Evolutionary conservation across 176 grass and related monocot species (phyloP), one percentile per base, ranked within the genome.

Genomic region (Triticum turgidum): DNA sequence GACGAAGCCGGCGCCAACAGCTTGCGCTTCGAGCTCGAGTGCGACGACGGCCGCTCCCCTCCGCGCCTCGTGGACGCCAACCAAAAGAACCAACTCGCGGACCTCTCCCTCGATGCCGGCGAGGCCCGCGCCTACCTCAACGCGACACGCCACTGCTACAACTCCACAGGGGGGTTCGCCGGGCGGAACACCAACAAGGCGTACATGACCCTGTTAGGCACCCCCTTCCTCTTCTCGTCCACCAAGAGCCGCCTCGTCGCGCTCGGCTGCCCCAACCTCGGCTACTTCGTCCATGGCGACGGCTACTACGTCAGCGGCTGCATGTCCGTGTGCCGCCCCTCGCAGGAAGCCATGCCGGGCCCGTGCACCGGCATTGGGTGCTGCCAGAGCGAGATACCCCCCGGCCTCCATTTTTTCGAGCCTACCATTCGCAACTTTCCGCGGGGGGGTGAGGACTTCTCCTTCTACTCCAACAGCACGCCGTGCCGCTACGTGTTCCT

Each of bases 241-340:
- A 5, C 2, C 17, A 83, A 67, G 80, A 96, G 65, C 65, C 61
- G 15, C 6, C 72, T 91, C 11, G 79, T 85, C 11, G 41, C 83
- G 2, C 11, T 70, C 15, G 87, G 94, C 0, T 93, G 91, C 52
- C 85, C 82, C 61, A 86, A 11, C 73, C 37, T 81, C 18, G 89
- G 87, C 22, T 86, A 84, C 80, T 75, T 91, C 30, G 61, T 49
- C 8, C 79, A 88, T 41, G 0, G 0, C 0, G 0, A 0, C 0
- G 89, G 34, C 0, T 54, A 83, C 47, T 93, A 21, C 37, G 75
- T 84, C 13, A 90, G 65, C 20, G 82, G 82, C 9, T 96, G 94
- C 56, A 78, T 49, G 30, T 93, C 94, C 7, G 34, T 66, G 52
- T 96, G 94, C 86, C 39, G 75, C 2, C 61, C 61, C 11, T 2